Percentiles rank a stretch among this genome's conserved stretches.
These are phyloP conservation scores for Oryza punctata DNA, from an alignment of 176 grass and related monocot genomes.

Conservation along the genomic window DNA sequence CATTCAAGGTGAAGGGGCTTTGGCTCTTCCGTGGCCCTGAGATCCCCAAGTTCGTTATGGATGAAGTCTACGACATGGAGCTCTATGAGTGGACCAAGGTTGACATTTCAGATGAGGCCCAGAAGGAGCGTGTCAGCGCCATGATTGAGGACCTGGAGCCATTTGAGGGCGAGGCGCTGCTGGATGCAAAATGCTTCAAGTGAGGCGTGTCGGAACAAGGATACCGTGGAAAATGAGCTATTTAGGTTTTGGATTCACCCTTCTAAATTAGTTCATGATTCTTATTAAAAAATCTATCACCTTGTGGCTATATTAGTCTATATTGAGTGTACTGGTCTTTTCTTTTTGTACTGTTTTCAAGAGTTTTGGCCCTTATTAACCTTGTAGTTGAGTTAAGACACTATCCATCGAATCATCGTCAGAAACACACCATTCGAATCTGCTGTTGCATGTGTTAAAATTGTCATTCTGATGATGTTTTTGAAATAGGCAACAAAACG, in stretches of 20 bases:
- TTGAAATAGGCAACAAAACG: too few relatives aligned
- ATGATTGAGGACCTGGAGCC: conserved; percentile 96
- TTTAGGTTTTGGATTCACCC: not conserved
- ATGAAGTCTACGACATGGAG: conserved; percentile 87
- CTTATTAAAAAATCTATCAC: not conserved
- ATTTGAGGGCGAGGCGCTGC: conserved; percentile 66
- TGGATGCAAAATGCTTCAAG: conserved; percentile 93
- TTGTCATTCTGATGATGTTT: too few relatives aligned
- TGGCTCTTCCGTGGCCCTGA: conserved; percentile 82
- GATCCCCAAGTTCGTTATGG: conserved; percentile 78
- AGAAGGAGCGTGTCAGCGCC: conserved; percentile 77
- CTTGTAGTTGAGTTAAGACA: not conserved
- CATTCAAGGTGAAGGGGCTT: conserved; percentile 81
- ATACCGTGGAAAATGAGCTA: not conserved
- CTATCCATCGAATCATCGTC: not conserved
- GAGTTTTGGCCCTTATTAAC: conserved; percentile 8
- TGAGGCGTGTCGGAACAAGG: conserved; percentile 12
- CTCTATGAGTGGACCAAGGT: conserved; percentile 89
- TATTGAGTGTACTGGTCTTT: conserved; percentile 5
- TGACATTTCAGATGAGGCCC: conserved; percentile 61
- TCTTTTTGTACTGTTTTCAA: not conserved
- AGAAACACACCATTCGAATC: not conserved
- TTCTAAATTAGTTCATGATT: conserved; percentile 13
- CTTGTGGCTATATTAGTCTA: not conserved
- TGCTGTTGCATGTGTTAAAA: not conserved